These are phyloP conservation scores for Nakataea oryzae DNA, from an alignment of 2,329 filamentous ascomycete genomes.

Conservation along the genomic window DNA sequence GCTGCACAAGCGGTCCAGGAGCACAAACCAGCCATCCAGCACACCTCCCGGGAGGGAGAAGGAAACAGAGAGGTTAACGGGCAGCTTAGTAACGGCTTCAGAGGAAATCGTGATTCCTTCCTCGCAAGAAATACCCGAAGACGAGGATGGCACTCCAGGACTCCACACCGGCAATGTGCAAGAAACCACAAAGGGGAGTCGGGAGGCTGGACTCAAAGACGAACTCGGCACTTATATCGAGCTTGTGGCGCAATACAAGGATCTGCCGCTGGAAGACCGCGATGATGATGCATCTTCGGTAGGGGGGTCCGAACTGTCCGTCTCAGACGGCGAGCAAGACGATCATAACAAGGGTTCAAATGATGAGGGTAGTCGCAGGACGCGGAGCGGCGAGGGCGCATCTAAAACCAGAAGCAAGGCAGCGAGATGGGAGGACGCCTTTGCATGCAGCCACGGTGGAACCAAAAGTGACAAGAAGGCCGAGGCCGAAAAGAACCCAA, in stretches of 20 bases:
- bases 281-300: constrained; percentile 18
- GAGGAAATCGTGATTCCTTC: constrained; percentile 8
- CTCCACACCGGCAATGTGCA: neutral
- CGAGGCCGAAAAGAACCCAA: constrained; percentile 48
- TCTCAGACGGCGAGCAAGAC: constrained; percentile 11
- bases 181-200: neutral
- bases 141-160: neutral
- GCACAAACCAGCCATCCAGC: constrained; percentile 1
- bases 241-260: constrained; percentile 46
- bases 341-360: constrained; percentile 11
- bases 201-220: constrained; percentile 25
- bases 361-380: constrained; percentile 17
- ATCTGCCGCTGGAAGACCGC: constrained; percentile 45
- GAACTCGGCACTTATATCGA: constrained; percentile 55
- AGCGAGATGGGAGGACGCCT: constrained; percentile 33
- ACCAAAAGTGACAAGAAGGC: constrained; percentile 22
- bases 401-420: constrained; percentile 16
- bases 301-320: constrained; percentile 8
- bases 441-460: constrained; percentile 44
- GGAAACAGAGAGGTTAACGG: neutral
- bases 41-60: neutral
- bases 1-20: constrained; percentile 15
- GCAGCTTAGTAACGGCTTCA: neutral
- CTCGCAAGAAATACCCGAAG: constrained; percentile 6
- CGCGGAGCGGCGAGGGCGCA: constrained; percentile 4